Evolutionary conservation across 768 basidiomycete genomes (phyloP).

Genomic region (Lactifluus rugatus): DNA sequence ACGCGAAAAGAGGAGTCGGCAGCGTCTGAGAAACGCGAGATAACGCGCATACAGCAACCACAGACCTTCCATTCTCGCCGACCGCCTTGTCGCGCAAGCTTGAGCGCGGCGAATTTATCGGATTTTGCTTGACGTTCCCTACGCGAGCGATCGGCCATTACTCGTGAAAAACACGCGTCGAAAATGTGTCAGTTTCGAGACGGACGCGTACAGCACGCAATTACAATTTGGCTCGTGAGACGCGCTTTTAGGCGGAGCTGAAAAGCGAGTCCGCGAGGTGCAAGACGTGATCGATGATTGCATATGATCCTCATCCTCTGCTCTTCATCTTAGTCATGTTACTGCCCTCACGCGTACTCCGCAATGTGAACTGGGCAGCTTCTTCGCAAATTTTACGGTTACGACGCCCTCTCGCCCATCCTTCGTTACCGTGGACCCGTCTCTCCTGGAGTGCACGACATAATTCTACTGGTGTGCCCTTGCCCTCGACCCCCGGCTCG

Average conservation of each 20-base stretch:
- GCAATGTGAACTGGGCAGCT: neutral
- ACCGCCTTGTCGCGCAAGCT: conserved; percentile 30
- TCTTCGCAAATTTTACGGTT: neutral
- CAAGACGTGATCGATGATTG: no score
- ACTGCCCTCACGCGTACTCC: conserved; percentile 3
- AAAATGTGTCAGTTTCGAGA: neutral
- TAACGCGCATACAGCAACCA: conserved; percentile 12
- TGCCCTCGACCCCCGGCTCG: conserved; percentile 2
- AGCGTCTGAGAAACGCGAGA: conserved; percentile 2
- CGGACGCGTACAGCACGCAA: conserved; percentile 15
- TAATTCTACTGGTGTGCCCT: neutral
- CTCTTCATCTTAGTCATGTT: neutral
- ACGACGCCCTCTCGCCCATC: neutral
- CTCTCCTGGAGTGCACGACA: neutral
- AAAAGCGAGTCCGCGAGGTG: conserved; percentile 22
- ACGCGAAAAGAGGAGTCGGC: conserved; percentile 19
- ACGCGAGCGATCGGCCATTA: conserved; percentile 25
- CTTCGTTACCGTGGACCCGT: neutral
- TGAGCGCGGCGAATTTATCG: conserved; percentile 51
- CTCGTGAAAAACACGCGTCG: neutral
- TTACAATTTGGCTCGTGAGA: neutral
- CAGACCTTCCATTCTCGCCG: conserved; percentile 48
- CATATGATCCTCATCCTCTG: no score
- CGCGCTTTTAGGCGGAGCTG: conserved; percentile 25
- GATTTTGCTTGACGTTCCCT: conserved; percentile 24